These are phyloP conservation scores for Phytophthora syringae DNA, from an alignment of 352 stramenopile genomes.

Conservation along the genomic window DNA sequence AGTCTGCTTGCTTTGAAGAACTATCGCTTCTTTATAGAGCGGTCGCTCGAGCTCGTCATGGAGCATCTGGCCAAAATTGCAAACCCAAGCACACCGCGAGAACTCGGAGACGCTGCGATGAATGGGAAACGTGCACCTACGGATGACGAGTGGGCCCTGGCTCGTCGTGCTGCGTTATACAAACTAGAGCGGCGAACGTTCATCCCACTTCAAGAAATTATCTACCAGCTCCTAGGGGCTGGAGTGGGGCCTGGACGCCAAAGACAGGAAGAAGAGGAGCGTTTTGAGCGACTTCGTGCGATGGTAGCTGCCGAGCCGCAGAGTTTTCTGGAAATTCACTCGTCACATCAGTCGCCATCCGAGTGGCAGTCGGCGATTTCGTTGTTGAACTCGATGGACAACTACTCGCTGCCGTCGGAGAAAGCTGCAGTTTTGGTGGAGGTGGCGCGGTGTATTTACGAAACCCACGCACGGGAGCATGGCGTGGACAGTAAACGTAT, in stretches of 20 bases:
- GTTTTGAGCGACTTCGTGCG: conserved; percentile 61
- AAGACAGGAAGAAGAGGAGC: conserved; percentile 45
- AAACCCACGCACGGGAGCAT: conserved; percentile 64
- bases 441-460: conserved; percentile 77
- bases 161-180: conserved; percentile 56
- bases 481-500: conserved; percentile 4
- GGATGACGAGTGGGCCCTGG: conserved; percentile 63
- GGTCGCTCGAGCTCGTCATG: conserved; percentile 59
- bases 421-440: conserved; percentile 71
- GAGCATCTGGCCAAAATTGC: conserved; percentile 38
- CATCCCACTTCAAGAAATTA: conserved; percentile 69
- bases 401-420: conserved; percentile 74
- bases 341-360: conserved; percentile 51
- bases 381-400: conserved; percentile 70
- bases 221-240: conserved; percentile 64
- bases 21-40: conserved; percentile 80
- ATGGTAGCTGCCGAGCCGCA: conserved; percentile 54
- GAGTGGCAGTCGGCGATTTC: conserved; percentile 60
- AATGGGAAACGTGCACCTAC: conserved; percentile 28
- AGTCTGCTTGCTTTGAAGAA: conserved; percentile 70
- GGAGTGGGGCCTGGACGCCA: conserved; percentile 25
- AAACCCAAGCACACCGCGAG: conserved; percentile 23
- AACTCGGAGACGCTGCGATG: conserved; percentile 19
- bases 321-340: conserved; percentile 68
- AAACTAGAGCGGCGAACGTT: conserved; percentile 74